Evolutionary conservation across 2,329 filamentous ascomycete genomes (phyloP).

Genomic region (Xylariaceae sp.): DNA sequence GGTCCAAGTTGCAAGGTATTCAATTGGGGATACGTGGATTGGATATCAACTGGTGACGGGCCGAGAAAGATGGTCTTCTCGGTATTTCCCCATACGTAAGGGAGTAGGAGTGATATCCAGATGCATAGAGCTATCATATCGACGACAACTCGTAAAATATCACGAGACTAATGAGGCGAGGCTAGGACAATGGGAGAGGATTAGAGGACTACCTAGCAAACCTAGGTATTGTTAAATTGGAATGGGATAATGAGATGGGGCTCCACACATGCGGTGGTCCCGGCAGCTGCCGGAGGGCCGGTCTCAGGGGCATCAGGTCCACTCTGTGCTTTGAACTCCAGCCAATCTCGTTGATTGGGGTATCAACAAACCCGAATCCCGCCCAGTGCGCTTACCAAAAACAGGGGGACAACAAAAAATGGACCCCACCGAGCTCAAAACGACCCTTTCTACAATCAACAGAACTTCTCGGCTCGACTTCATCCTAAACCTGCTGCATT

Average conservation of each 20-base stretch:
- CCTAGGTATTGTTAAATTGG: too few species aligned
- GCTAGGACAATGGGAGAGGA: too few species aligned
- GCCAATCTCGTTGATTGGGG: slow-evolving; percentile 18
- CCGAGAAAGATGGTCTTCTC: slow-evolving; percentile 91
- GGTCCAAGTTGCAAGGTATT: slow-evolving; percentile 67
- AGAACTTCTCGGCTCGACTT: slow-evolving; percentile 33
- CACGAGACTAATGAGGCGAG: too few species aligned
- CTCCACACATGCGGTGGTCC: not conserved
- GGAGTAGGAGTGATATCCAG: slow-evolving; percentile 24
- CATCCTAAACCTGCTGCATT: slow-evolving; percentile 27
- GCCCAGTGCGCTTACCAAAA: slow-evolving; percentile 39
- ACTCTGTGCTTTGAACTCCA: slow-evolving; percentile 17
- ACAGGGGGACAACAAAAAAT: slow-evolving; percentile 38
- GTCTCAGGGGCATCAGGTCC: slow-evolving; percentile 1
- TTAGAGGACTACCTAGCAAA: too few species aligned
- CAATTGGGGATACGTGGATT: slow-evolving; percentile 61
- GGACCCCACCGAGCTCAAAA: slow-evolving; percentile 35
- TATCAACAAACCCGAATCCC: slow-evolving; percentile 32
- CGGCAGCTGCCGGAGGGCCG: slow-evolving; percentile 24
- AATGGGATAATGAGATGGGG: not conserved
- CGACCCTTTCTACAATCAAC: slow-evolving; percentile 34
- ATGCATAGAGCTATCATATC: slow-evolving; percentile 31
- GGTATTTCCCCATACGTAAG: slow-evolving; percentile 69
- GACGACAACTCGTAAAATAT: not conserved
- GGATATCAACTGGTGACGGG: slow-evolving; percentile 64